Percentiles rank a stretch among this genome's conserved stretches.
Conservation (phyloP, 163 green algal genomes). For the Chlamydomonas reinhardtii region DNA sequence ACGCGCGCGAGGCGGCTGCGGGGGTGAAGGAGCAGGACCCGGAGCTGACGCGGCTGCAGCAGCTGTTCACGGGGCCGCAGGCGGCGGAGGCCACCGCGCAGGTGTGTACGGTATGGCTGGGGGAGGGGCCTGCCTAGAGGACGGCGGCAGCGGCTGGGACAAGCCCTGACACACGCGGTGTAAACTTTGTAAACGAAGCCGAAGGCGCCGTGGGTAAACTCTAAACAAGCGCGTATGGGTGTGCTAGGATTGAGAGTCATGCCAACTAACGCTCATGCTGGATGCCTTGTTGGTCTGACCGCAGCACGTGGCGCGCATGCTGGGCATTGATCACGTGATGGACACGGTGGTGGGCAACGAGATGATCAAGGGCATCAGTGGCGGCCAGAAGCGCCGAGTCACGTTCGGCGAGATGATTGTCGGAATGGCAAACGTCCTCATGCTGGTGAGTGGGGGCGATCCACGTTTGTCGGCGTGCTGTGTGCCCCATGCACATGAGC, state of each 20-base stretch:
- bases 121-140: too few relatives aligned
- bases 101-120: not conserved
- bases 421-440: slow-evolving; percentile 32
- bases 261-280: too few relatives aligned
- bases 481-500: too few relatives aligned
- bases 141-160: too few relatives aligned
- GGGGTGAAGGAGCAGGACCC: slow-evolving; percentile 64
- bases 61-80: not conserved
- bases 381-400: slow-evolving; percentile 84
- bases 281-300: too few relatives aligned
- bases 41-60: slow-evolving; percentile 50
- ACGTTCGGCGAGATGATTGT: slow-evolving; percentile 73
- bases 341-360: slow-evolving; percentile 49
- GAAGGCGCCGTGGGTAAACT: too few relatives aligned
- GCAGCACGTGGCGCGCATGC: slow-evolving; percentile 63
- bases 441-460: not conserved
- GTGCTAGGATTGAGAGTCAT: too few relatives aligned
- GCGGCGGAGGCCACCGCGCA: not conserved
- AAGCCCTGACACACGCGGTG: too few relatives aligned
- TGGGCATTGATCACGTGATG: slow-evolving; percentile 69
- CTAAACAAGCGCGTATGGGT: too few relatives aligned
- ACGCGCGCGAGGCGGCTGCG: slow-evolving; percentile 45
- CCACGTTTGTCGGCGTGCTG: too few relatives aligned
- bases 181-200: too few relatives aligned
- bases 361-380: slow-evolving; percentile 63